These are phyloP conservation scores for Phytopythium ostracodes DNA, from an alignment of 352 stramenopile species.

Conservation along the genomic window DNA sequence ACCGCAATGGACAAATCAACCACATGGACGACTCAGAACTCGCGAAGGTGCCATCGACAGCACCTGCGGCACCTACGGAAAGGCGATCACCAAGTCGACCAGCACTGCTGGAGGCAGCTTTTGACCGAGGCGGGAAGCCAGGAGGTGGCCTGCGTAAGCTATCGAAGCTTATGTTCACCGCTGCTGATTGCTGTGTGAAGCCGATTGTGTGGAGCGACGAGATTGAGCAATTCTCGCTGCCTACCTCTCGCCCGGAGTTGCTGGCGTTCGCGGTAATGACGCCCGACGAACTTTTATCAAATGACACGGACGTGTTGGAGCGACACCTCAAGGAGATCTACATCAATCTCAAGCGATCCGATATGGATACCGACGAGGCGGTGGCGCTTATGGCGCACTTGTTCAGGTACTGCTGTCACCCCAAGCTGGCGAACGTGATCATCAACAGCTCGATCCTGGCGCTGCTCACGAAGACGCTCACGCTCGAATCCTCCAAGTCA, in stretches of 20 bases:
- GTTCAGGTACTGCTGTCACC: slow-evolving; percentile 43
- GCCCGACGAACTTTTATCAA: slow-evolving; percentile 38
- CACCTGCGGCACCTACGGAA: slow-evolving; percentile 15
- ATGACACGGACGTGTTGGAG: slow-evolving; percentile 47
- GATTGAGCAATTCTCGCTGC: slow-evolving; percentile 34
- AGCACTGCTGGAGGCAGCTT: slow-evolving; percentile 21
- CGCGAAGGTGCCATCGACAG: slow-evolving; percentile 22
- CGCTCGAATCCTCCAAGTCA: slow-evolving; percentile 13
- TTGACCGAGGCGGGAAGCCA: slow-evolving; percentile 25
- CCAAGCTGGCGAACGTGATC: slow-evolving; percentile 72
- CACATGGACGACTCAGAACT: neutral
- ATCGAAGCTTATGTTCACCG: slow-evolving; percentile 57
- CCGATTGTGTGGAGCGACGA: slow-evolving; percentile 56
- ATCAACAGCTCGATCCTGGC: slow-evolving; percentile 78
- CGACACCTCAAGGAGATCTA: slow-evolving; percentile 76
- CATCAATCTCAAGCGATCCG: slow-evolving; percentile 43
- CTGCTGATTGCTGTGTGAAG: slow-evolving; percentile 50
- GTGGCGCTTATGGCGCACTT: slow-evolving; percentile 57
- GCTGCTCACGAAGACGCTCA: slow-evolving; percentile 53
- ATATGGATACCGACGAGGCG: slow-evolving; percentile 26
- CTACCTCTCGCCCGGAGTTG: slow-evolving; percentile 18
- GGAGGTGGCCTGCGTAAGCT: slow-evolving; percentile 36
- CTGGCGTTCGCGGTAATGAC: slow-evolving; percentile 37
- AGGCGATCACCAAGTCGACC: neutral
- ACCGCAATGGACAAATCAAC: neutral